phyloP scores from a whole-genome alignment of 495 filamentous ascomycete species.

The Podospora pseudopauciseta region DNA sequence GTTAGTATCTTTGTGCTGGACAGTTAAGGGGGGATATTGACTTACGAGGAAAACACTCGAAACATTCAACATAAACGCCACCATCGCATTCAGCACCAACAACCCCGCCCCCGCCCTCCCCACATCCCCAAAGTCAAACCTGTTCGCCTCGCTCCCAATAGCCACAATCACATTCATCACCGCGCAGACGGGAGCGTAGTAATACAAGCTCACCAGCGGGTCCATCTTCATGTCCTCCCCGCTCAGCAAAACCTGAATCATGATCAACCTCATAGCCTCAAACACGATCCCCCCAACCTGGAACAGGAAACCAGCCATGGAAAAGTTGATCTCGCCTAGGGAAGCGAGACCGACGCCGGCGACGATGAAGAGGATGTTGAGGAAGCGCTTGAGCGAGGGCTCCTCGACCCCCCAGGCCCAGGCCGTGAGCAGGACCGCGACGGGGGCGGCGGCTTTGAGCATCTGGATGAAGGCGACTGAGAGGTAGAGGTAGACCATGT shows the following conservation, averaged over 20 bases:
- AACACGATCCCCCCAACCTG: constrained; percentile 67
- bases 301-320: constrained; percentile 62
- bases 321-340: constrained; percentile 72
- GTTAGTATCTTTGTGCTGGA: background rate
- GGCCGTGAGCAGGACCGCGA: constrained; percentile 60
- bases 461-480: constrained; percentile 80
- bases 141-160: constrained; percentile 54
- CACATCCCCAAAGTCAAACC: constrained; percentile 52
- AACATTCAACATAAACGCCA: constrained; percentile 75
- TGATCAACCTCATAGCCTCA: constrained; percentile 71
- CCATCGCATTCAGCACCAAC: constrained; percentile 63
- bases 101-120: constrained; percentile 53
- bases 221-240: constrained; percentile 73
- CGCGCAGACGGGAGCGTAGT: constrained; percentile 77
- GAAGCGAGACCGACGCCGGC: constrained; percentile 69
- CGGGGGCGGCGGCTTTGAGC: constrained; percentile 72
- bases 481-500: constrained; percentile 70
- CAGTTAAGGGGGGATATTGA: background rate
- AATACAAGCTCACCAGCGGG: constrained; percentile 78
- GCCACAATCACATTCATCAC: constrained; percentile 68
- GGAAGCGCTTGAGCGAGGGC: constrained; percentile 55
- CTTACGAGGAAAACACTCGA: constrained; percentile 70
- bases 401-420: constrained; percentile 63
- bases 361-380: constrained; percentile 72
- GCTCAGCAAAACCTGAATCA: constrained; percentile 70